Percentiles rank a stretch among this genome's conserved stretches.
Conservation (phyloP, 768 basidiomycete genomes). For the Russula abietina region DNA sequence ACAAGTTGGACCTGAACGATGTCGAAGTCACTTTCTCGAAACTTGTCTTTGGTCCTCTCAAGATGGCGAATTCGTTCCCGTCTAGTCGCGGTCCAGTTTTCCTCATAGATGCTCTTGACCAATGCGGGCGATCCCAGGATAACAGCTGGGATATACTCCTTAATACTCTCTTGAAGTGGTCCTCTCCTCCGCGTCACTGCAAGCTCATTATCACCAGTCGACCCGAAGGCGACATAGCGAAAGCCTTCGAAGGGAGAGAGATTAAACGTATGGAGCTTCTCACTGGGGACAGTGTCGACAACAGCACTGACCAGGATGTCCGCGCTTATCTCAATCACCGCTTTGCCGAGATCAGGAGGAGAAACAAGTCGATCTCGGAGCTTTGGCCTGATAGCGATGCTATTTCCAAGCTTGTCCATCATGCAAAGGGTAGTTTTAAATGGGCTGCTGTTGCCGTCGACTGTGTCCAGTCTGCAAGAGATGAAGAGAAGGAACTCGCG, state of each 20-base stretch:
- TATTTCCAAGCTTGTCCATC: neutral
- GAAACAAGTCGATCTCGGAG: slow-evolving; percentile 8
- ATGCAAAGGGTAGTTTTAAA: slow-evolving; percentile 12
- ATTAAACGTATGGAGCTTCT: slow-evolving; percentile 10
- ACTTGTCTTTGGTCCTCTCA: slow-evolving; percentile 11
- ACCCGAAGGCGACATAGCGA: slow-evolving; percentile 9
- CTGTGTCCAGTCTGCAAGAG: neutral
- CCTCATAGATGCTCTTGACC: slow-evolving; percentile 17
- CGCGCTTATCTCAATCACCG: slow-evolving; percentile 13
- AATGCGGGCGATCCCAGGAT: neutral
- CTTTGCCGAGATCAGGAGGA: slow-evolving; percentile 10
- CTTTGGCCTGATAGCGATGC: slow-evolving; percentile 13
- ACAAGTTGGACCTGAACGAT: neutral
- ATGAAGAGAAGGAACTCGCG: slow-evolving; percentile 2
- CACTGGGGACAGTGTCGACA: slow-evolving; percentile 7
- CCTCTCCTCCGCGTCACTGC: slow-evolving; percentile 10
- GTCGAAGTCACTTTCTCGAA: neutral
- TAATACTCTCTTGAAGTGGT: slow-evolving; percentile 11
- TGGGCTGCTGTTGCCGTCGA: slow-evolving; percentile 19
- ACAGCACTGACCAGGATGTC: neutral
- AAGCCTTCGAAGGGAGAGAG: slow-evolving; percentile 5
- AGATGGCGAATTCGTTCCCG: neutral
- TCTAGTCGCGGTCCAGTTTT: slow-evolving; percentile 1
- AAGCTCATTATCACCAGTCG: slow-evolving; percentile 20
- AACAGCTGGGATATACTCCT: slow-evolving; percentile 2